Percentiles rank a stretch among this genome's conserved stretches.
These are phyloP conservation scores for Metschnikowia anglica DNA, from an alignment of 805 yeast species.

Conservation along the genomic window DNA sequence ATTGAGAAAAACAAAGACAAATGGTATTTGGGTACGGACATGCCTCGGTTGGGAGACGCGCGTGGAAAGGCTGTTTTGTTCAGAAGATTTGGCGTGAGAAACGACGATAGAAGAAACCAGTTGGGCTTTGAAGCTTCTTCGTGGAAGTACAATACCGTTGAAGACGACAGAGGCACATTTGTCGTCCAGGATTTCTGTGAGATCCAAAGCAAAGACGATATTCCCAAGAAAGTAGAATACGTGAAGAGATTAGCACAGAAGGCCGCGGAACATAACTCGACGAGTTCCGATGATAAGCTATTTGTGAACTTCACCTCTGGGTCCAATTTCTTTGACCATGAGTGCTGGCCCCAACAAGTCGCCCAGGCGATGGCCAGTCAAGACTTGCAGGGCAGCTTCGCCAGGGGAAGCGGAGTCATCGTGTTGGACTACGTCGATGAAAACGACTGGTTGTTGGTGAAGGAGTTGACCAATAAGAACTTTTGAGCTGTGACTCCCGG, in stretches of 20 bases:
- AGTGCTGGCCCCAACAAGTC: constrained; percentile 73
- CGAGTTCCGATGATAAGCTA: constrained; percentile 48
- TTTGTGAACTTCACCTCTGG: constrained; percentile 74
- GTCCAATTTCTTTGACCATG: constrained; percentile 65
- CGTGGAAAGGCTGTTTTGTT: constrained; percentile 68
- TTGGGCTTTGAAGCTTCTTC: constrained; percentile 67
- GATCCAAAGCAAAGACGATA: constrained; percentile 50
- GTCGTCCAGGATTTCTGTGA: constrained; percentile 78
- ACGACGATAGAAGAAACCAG: constrained; percentile 40
- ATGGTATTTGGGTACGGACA: constrained; percentile 57
- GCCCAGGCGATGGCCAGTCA: constrained; percentile 50
- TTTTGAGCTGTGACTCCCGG: too few relatives aligned
- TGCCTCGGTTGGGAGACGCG: constrained; percentile 60
- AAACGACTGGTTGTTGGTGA: constrained; percentile 58
- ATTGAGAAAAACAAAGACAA: constrained; percentile 47
- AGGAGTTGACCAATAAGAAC: constrained; percentile 52
- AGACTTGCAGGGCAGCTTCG: constrained; percentile 48
- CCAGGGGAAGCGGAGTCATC: constrained; percentile 60
- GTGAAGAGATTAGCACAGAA: constrained; percentile 54
- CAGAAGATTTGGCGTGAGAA: constrained; percentile 66
- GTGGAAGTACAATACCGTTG: constrained; percentile 66
- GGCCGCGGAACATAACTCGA: constrained; percentile 50
- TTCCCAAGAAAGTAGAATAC: constrained; percentile 54
- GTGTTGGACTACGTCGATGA: constrained; percentile 67
- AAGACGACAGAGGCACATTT: constrained; percentile 61